Evolutionary conservation across 1,284 basidiomycete genomes (phyloP).

Genomic region (Sutorius eximius): DNA sequence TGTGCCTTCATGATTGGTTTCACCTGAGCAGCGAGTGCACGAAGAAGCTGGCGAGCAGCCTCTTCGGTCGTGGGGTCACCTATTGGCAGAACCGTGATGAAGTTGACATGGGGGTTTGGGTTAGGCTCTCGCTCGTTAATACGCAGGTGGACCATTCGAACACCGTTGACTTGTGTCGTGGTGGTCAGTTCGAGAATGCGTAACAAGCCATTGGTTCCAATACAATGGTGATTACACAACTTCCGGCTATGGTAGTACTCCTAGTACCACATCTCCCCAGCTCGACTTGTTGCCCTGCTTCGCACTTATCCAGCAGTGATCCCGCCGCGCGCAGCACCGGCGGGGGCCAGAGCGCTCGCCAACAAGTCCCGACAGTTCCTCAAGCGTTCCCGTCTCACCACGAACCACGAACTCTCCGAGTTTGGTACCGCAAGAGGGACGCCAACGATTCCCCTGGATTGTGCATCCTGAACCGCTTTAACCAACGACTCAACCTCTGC

Average conservation of each 20-base stretch:
- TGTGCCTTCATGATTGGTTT: conserved; percentile 77
- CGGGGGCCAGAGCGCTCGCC: conserved; percentile 49
- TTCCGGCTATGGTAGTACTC: neutral
- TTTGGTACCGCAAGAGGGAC: conserved; percentile 50
- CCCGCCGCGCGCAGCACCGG: conserved; percentile 26
- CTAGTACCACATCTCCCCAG: too few relatives aligned
- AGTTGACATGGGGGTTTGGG: conserved; percentile 76
- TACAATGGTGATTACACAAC: conserved; percentile 1
- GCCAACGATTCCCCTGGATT: conserved; percentile 50
- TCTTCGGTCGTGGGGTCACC: conserved; percentile 42
- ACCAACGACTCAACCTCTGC: conserved; percentile 63
- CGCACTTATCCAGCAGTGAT: conserved; percentile 19
- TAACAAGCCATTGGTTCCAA: neutral
- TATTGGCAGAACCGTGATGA: conserved; percentile 61
- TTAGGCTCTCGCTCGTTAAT: conserved; percentile 68
- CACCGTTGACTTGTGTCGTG: neutral
- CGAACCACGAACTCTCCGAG: conserved; percentile 65
- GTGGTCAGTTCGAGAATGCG: conserved; percentile 2
- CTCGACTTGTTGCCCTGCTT: neutral
- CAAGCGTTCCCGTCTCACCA: conserved; percentile 68
- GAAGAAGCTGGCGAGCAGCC: conserved; percentile 63
- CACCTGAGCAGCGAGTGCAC: conserved; percentile 78
- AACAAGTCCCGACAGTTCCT: conserved; percentile 69
- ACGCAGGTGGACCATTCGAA: conserved; percentile 66
- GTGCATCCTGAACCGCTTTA: conserved; percentile 53